Base-by-base conservation (phyloP, 2,329 filamentous ascomycete genomes). In the Lasiodiplodia sp. region DNA sequence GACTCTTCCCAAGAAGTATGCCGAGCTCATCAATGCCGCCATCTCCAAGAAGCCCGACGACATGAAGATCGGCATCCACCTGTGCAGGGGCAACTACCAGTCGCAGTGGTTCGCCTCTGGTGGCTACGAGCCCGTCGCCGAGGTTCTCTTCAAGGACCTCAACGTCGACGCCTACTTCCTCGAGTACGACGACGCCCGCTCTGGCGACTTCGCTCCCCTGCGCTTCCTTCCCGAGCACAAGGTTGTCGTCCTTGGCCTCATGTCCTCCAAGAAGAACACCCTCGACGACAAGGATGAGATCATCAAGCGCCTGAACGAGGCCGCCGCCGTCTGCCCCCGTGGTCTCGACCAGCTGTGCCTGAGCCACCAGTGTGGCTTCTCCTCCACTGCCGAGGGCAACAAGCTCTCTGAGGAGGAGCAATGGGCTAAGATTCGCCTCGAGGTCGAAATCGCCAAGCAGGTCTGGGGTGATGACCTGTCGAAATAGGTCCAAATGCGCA, bases 151-250 rank as follows among this genome's bases (percentile, higher is more conserved):
- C 81, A 84, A 83, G 73, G 83, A 86, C 68, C 81, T 87, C 60
- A 81, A 87, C 72, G 85, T 87, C 66, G 85, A 88, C 72, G 86
- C 84, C 16, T 88, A 87, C 77, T 88, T 87, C 78, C 83, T 88
- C 72, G 86, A 88, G 76, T 88, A 86, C 75, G 86, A 88, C 74
- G 86, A 87, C 70, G 85, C 85, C 38, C 81, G 86, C 2, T 84
- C 81, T 0, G 86, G 86, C 16, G 86, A 87, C 75, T 88, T 88
- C 77, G 79, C 78, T 44, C 86, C 86, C 1, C 79, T 88, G 68
- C 78, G 85, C n/a, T 82, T 84, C 75, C 77, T 88, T 60, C 86
- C 86, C 3, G 81, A 81, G 66, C 73, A 84, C 77, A 88, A 88
- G 79, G 80, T 84, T 40, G 86, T 88, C 16, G 85, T 88, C 11